Percentiles rank a stretch among this genome's conserved stretches.
Conservation (phyloP, 2,329 filamentous ascomycete species). For the Ilyonectria sp. region DNA sequence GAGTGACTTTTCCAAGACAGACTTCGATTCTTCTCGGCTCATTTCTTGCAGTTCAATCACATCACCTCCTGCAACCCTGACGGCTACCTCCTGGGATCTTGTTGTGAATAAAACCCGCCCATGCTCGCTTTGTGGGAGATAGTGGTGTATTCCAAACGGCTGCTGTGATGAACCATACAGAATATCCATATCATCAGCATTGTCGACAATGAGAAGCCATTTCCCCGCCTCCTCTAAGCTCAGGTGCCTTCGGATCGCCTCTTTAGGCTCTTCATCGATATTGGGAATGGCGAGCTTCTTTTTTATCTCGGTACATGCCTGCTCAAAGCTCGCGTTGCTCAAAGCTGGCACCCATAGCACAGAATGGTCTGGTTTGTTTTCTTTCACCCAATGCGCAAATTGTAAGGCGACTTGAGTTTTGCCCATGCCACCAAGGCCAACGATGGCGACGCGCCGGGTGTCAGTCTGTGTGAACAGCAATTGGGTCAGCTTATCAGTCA, state of each 20-base stretch:
- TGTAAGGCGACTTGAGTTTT: conserved; percentile 36
- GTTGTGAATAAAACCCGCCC: conserved; percentile 57
- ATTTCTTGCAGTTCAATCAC: not conserved
- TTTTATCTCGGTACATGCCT: conserved; percentile 52
- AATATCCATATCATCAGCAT: conserved; percentile 56
- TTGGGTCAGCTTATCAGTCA: not conserved
- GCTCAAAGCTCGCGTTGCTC: conserved; percentile 49
- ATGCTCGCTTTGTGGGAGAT: conserved; percentile 51
- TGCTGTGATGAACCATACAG: conserved; percentile 38
- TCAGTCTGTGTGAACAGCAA: not conserved
- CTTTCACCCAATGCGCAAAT: conserved; percentile 34
- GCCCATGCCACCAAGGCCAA: not conserved
- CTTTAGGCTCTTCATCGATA: conserved; percentile 34
- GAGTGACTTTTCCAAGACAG: conserved; percentile 39
- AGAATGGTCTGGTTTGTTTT: conserved; percentile 27
- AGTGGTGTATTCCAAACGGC: not conserved
- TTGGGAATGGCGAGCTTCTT: conserved; percentile 36
- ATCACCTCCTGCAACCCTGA: not conserved
- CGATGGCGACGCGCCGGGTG: not conserved
- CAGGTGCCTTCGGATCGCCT: conserved; percentile 34
- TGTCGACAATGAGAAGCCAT: conserved; percentile 60
- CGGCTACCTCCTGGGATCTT: conserved; percentile 45
- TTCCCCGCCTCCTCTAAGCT: conserved; percentile 45
- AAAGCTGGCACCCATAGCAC: conserved; percentile 55
- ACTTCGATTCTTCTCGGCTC: conserved; percentile 36